Evolutionary conservation across 106 monocot genomes (phyloP), one percentile per base, ranked within the genome.

Genomic region (Gastrodia elata): DNA sequence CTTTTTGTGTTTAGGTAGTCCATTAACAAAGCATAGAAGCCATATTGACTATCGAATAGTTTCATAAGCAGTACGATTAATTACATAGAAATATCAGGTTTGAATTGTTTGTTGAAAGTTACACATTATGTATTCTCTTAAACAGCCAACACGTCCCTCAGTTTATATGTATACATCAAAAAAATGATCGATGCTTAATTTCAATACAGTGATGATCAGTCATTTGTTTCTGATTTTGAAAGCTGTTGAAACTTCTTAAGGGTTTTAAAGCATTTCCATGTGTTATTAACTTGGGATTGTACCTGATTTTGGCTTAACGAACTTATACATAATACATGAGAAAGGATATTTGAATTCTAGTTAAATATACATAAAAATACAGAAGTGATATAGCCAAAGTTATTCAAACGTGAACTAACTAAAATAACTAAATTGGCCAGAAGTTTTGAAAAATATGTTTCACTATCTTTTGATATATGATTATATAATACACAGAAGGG

Each of bases 401-500:
- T n/a, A n/a, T n/a, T n/a, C n/a, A n/a, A n/a, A n/a, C n/a, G n/a
- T n/a, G n/a, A n/a, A n/a, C n/a, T n/a, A n/a, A n/a, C n/a, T n/a
- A n/a, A n/a, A n/a, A n/a, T n/a, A n/a, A n/a, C n/a, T n/a, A n/a
- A n/a, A n/a, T n/a, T n/a, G n/a, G n/a, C n/a, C n/a, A n/a, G n/a
- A n/a, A n/a, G n/a, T n/a, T n/a, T n/a, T n/a, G n/a, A n/a, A n/a
- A n/a, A n/a, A n/a, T n/a, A n/a, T n/a, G n/a, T n/a, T n/a, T n/a
- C n/a, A n/a, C n/a, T n/a, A n/a, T n/a, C 43, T 32, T 61, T 13
- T 32, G 32, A 61, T 61, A 30, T 30, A 61, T 61, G 61, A 61
- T 61, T 24, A 32, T 61, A 32, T 61, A 13, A 2, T 71, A 26
- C 72, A 72, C 72, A 72, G 72, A 72, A 34, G 72, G 72, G n/a